Evolutionary conservation across 768 basidiomycete genomes (phyloP).

Genomic region (Galerina sulciceps): DNA sequence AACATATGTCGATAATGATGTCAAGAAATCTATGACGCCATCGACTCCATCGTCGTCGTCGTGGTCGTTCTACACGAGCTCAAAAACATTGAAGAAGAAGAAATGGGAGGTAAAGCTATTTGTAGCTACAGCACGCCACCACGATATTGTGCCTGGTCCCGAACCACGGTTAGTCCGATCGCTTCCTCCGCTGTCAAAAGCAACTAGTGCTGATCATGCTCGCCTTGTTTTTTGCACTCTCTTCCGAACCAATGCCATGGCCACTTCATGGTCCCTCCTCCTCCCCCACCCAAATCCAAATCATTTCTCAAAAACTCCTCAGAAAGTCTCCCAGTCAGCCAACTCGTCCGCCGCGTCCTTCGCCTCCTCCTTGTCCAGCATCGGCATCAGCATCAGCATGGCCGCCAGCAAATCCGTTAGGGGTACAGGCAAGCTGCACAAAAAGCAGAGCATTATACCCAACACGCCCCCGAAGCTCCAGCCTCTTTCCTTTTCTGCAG

Average conservation of each 20-base stretch:
- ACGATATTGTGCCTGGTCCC: too few relatives aligned
- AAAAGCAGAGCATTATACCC: not conserved
- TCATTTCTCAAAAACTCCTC: not conserved
- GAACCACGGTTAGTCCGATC: too few relatives aligned
- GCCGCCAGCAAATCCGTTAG: not conserved
- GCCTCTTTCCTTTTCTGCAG: slow-evolving; percentile 11
- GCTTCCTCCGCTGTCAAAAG: too few relatives aligned
- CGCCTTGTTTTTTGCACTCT: not conserved
- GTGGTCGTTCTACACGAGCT: too few relatives aligned
- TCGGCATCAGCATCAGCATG: slow-evolving; percentile 3
- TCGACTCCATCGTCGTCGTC: too few relatives aligned
- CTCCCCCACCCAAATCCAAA: slow-evolving; percentile 8
- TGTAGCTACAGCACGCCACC: too few relatives aligned
- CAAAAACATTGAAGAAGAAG: too few relatives aligned
- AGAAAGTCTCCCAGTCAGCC: not conserved
- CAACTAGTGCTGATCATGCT: too few relatives aligned
- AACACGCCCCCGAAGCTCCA: slow-evolving; percentile 14
- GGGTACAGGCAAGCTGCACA: not conserved
- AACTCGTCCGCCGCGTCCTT: not conserved
- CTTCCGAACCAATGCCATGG: not conserved
- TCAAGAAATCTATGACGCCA: too few relatives aligned
- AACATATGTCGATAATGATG: too few relatives aligned
- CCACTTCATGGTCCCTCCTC: slow-evolving; percentile 6
- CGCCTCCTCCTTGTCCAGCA: not conserved
- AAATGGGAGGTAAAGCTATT: too few relatives aligned